These are phyloP conservation scores for Chaetothyriales sp. DNA, from an alignment of 2,329 filamentous ascomycete species.

Conservation along the genomic window DNA sequence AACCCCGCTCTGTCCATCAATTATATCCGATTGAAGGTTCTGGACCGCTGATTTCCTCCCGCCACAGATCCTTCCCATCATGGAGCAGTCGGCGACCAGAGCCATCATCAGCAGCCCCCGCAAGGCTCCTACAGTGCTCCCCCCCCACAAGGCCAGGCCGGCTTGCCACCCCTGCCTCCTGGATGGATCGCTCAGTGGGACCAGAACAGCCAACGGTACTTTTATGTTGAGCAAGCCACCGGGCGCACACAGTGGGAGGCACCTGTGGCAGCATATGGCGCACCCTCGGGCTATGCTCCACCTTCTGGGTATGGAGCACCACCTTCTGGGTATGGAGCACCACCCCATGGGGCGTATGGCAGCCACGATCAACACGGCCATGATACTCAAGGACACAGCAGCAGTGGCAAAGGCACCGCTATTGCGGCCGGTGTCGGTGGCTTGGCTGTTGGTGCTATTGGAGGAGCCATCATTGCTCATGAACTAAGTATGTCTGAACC, in stretches of 20 bases:
- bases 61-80: neutral
- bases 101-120: neutral
- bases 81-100: neutral
- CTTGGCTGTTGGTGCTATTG: constrained; percentile 10
- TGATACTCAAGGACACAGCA: constrained; percentile 5
- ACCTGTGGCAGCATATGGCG: constrained; percentile 16
- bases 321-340: neutral
- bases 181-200: constrained; percentile 35
- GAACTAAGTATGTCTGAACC: constrained; percentile 7
- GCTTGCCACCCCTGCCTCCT: constrained; percentile 23
- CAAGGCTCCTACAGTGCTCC: constrained; percentile 3
- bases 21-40: neutral
- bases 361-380: constrained; percentile 7
- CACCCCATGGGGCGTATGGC: constrained; percentile 2
- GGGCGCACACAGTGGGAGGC: constrained; percentile 35
- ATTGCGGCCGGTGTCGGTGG: constrained; percentile 11
- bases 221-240: constrained; percentile 34
- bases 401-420: neutral
- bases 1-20: neutral
- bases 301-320: constrained; percentile 2
- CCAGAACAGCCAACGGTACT: constrained; percentile 30
- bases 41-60: neutral
- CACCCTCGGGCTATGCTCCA: constrained; percentile 6
- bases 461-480: constrained; percentile 8
- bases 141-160: neutral